These are phyloP conservation scores for Mucor lusitanicus DNA, from an alignment of 371 early-diverging fungal genomes.

Conservation along the genomic window DNA sequence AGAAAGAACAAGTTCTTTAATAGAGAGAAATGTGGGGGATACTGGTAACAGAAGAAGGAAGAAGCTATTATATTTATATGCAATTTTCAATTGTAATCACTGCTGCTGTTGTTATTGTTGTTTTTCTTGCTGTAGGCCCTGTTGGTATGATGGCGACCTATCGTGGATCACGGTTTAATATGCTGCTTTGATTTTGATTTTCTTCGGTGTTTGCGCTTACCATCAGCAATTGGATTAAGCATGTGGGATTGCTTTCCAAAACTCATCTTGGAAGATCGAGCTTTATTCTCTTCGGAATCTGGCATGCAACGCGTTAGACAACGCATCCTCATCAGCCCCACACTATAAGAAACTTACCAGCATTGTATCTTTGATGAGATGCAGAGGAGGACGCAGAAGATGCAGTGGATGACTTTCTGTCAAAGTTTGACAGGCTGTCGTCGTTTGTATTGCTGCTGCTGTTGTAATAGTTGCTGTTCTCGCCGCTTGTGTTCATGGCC, in stretches of 20 bases:
- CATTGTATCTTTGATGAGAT: background rate
- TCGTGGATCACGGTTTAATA: conserved; percentile 9
- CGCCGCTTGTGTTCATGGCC: background rate
- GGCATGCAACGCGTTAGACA: background rate
- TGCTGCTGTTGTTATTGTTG: background rate
- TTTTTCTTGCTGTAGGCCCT: background rate
- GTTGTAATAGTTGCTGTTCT: background rate
- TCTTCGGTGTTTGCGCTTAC: conserved; percentile 19
- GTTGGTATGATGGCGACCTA: background rate
- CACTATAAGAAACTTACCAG: background rate
- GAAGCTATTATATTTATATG: background rate
- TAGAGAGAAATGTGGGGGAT: too few relatives aligned
- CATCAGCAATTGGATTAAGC: conserved; percentile 24
- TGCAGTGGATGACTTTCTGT: conserved; percentile 6
- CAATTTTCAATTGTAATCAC: background rate
- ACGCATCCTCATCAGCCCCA: background rate
- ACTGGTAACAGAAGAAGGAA: background rate
- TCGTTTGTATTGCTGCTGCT: background rate
- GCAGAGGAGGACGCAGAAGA: conserved; percentile 2
- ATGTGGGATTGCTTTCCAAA: conserved; percentile 38
- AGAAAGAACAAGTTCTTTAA: too few relatives aligned
- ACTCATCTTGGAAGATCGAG: conserved; percentile 27
- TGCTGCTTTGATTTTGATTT: conserved; percentile 9
- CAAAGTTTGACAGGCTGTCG: background rate
- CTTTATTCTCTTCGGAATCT: conserved; percentile 8